phyloP scores from a whole-genome alignment of 1,284 basidiomycete genomes.

The Ganoderma leucocontextum region DNA sequence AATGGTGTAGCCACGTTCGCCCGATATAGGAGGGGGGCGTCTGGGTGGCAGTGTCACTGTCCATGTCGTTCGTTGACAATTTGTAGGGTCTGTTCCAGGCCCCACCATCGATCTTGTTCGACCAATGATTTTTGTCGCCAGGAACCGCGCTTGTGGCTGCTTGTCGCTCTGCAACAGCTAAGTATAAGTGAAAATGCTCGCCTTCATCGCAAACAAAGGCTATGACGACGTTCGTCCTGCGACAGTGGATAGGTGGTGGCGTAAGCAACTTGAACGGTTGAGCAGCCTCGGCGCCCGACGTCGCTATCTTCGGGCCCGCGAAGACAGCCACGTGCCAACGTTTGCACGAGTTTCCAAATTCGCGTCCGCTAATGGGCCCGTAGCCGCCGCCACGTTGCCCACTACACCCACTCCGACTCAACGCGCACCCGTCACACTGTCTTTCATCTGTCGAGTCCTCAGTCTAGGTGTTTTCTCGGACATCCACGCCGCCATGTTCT shows the following conservation, averaged over 20 bases:
- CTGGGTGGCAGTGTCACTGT: slow-evolving; percentile 25
- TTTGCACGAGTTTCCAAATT: background rate
- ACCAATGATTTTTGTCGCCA: slow-evolving; percentile 6
- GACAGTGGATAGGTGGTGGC: background rate
- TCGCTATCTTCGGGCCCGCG: slow-evolving; percentile 17
- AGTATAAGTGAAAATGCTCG: background rate
- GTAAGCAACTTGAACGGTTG: slow-evolving; percentile 9
- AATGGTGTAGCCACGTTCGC: background rate
- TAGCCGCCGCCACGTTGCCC: slow-evolving; percentile 4
- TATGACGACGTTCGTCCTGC: background rate
- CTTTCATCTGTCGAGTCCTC: background rate
- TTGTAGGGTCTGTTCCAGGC: background rate
- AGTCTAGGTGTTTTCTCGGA: slow-evolving; percentile 2
- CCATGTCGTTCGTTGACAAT: background rate
- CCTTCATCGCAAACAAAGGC: background rate
- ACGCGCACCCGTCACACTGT: background rate
- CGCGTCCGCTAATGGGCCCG: background rate
- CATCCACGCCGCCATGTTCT: background rate
- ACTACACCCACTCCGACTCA: background rate
- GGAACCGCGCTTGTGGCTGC: background rate
- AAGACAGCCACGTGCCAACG: slow-evolving; percentile 22
- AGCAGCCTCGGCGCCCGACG: slow-evolving; percentile 6
- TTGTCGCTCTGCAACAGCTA: background rate
- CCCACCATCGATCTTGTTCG: background rate
- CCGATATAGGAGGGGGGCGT: slow-evolving; percentile 20